Conservation (phyloP, 208 protist species). For the Entamoeba histolytica region DNA sequence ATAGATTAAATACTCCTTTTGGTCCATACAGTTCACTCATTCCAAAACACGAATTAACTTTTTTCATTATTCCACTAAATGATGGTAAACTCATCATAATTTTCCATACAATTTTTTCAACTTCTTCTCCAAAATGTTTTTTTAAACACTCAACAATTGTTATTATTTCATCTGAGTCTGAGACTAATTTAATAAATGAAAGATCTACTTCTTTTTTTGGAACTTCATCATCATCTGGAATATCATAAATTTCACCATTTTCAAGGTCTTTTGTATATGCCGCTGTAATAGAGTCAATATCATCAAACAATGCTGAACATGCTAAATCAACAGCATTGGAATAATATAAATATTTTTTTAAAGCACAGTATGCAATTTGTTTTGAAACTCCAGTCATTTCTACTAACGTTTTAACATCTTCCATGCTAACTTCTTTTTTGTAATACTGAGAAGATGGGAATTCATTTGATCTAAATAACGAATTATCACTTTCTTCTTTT, state of each 20-base stretch:
- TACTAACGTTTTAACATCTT: neutral
- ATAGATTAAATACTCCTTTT: neutral
- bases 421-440: neutral
- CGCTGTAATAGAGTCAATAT: neutral
- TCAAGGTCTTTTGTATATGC: neutral
- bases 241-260: neutral
- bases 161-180: neutral
- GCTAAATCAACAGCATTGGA: neutral
- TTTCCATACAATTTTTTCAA: neutral
- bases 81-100: neutral
- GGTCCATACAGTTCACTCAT: neutral
- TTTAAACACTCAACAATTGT: neutral
- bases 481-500: neutral
- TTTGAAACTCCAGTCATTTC: neutral
- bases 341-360: neutral
- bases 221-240: neutral
- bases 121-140: neutral
- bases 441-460: neutral
- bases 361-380: neutral
- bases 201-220: neutral
- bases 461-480: neutral
- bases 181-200: neutral
- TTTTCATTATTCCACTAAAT: neutral
- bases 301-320: neutral
- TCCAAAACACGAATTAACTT: neutral